Base-by-base conservation (phyloP, 345 rosid genomes). In the Citropsis articulata region DNA sequence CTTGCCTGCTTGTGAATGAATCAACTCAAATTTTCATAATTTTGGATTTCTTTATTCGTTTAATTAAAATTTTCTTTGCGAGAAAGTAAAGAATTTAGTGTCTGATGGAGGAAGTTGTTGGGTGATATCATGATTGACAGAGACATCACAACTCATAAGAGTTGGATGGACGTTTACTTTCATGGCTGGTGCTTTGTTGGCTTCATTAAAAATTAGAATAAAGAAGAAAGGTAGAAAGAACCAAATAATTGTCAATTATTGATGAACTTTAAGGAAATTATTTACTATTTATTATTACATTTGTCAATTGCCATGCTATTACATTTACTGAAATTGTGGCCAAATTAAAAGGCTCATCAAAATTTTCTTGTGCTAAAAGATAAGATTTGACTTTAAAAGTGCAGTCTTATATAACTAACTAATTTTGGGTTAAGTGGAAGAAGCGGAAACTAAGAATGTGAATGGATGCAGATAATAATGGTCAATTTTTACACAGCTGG, bases 1-100 rank as follows among this genome's bases (percentile, higher is more conserved):
- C 31, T 24, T 62, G 71, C 13, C 30, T 45, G 48, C 79, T 19
- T 72, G 79, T 66, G 83, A 85, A 77, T 76, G 83, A 83, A 77
- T 62, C 74, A 25, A 74, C 48, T 56, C 74, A 31, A 74, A 48
- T n/a, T 16, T 28, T 63, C 67, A 16, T 28, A 30, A 6, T 18
- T 28, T 62, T 27, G 16, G 7, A 16, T 53, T 48, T 16, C 28
- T 22, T 33, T 50, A 27, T 62, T 6, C n/a, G 2, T 9, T 27
- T 16, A 33, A 24, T 42, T 33, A 35, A 50, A 50, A 1, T 33
- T 31, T 31, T 21, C 3, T 56, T 9, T 33, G 18, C 7, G 10
- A 31, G 50, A 2, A n/a, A 55, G 65, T 10, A 19, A 18, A 53
- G 28, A 24, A 40, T 69, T 63, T 45, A 16, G 45, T 64, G 25